A percentile compares a stretch with the other conserved stretches of the same genome.
These are phyloP conservation scores for Fagus crenata DNA, from an alignment of 306 rosid genomes.

Conservation along the genomic window DNA sequence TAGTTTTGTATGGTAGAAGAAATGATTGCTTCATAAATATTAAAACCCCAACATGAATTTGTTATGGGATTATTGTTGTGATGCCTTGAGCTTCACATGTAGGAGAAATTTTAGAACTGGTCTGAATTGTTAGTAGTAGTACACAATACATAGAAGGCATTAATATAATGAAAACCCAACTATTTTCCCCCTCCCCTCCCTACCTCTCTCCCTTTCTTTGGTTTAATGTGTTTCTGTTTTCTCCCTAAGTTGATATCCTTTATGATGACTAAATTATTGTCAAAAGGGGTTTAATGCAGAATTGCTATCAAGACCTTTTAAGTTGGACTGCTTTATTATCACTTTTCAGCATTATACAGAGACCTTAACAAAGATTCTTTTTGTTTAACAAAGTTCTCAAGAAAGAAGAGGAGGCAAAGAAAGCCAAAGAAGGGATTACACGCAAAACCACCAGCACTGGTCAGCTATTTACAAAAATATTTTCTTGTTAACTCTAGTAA, in stretches of 20 bases:
- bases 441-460: slow-evolving; percentile 53
- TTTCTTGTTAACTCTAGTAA: slow-evolving; percentile 12
- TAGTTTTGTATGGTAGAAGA: not conserved
- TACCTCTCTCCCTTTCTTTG: not conserved
- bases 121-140: not conserved
- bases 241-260: not conserved
- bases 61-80: not conserved
- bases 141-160: not conserved
- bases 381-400: slow-evolving; percentile 56
- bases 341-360: slow-evolving; percentile 16
- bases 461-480: slow-evolving; percentile 35
- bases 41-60: not conserved
- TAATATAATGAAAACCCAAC: not conserved
- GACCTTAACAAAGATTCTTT: slow-evolving; percentile 27
- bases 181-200: no score
- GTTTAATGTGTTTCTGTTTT: not conserved
- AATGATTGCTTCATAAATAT: not conserved
- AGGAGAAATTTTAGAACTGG: not conserved
- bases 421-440: slow-evolving; percentile 56
- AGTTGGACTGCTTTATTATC: not conserved
- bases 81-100: not conserved
- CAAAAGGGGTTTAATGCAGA: not conserved
- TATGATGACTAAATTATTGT: not conserved
- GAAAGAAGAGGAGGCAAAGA: slow-evolving; percentile 89
- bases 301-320: slow-evolving; percentile 1